Evolutionary conservation across 805 yeast genomes (phyloP).

Genomic region (Yamadazyma sp.): DNA sequence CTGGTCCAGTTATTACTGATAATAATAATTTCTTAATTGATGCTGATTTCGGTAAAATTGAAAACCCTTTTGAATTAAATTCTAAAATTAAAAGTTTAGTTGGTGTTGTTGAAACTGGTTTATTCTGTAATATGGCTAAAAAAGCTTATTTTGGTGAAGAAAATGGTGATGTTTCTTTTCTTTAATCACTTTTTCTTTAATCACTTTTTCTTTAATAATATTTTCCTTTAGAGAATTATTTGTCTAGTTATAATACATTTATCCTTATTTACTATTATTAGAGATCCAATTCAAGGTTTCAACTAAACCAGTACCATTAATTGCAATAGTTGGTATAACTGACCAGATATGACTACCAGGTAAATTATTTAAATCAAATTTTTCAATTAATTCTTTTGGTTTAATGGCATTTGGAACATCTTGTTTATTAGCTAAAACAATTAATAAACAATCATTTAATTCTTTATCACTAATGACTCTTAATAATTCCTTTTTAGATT

Average conservation of each 20-base stretch:
- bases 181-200: background rate
- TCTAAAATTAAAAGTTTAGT: conserved; percentile 65
- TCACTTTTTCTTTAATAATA: background rate
- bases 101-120: conserved; percentile 96
- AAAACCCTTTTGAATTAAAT: conserved; percentile 53
- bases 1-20: conserved; percentile 96
- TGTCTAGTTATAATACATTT: too few relatives aligned
- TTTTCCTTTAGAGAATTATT: background rate
- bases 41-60: conserved; percentile 83
- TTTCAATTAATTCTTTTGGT: conserved; percentile 77
- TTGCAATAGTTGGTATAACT: conserved; percentile 86
- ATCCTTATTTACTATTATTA: conserved; percentile 43
- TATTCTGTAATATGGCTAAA: conserved; percentile 70
- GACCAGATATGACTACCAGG: conserved; percentile 76
- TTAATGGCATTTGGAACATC: conserved; percentile 69
- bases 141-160: conserved; percentile 89
- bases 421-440: conserved; percentile 88
- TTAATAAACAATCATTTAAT: conserved; percentile 71
- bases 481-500: conserved; percentile 72
- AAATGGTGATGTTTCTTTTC: conserved; percentile 51
- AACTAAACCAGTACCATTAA: conserved; percentile 83
- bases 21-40: conserved; percentile 92
- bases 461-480: conserved; percentile 81
- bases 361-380: conserved; percentile 58
- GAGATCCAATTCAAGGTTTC: conserved; percentile 89